Base-by-base conservation (phyloP, 768 basidiomycete genomes). In the Asterophora lycoperdoides region DNA sequence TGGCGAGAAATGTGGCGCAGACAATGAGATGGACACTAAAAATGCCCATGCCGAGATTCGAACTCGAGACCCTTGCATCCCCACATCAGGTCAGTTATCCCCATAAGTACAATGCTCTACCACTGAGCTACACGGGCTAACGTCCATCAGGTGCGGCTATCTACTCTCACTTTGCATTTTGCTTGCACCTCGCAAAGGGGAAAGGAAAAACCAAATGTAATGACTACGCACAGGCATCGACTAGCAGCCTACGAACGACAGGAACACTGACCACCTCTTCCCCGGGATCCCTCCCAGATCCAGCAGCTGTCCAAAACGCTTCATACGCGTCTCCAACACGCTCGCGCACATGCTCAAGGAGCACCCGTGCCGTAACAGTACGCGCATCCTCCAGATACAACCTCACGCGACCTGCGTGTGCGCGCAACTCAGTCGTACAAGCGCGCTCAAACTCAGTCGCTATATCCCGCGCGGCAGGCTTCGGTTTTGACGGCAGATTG, bases 321-420 rank as follows among this genome's bases (percentile, higher is more conserved):
- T 76, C 73, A 66, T 94, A 96, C 29, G 78, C 79, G 44, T 87
- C 83, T 54, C 82, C 76, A 14, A 96, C 76, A 28, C 83, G 79
- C 38, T 86, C 88, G 64, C 83, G 73, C 19, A 89, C 74, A 54
- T 93, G 92, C 26, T 78, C 77, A 23, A 96, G 66, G 45, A 98
- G 70, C 7, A 97, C 85, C 2, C 72, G 72, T 28, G 87, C 87
- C 5, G 92, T 92, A 28, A 88, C 86, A 4, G 92, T 92, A 49
- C 83, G 72, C 48, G 81, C 79, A 57, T 93, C 88, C 58, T 85
- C 83, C 7, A 99, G 75, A 64, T 94, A 98, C 49, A 90, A 57
- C 59, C 77, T 72, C 61, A 96, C 66, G 46, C 82, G 75, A 9
- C 65, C 73, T 14, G 86, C 74, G n/a, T 65, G 70, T 3, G 75